A percentile compares a stretch with the other conserved stretches of the same genome.
Evolutionary conservation across 805 yeast species (phyloP).

Genomic region (Kockiozyma suomiensis): DNA sequence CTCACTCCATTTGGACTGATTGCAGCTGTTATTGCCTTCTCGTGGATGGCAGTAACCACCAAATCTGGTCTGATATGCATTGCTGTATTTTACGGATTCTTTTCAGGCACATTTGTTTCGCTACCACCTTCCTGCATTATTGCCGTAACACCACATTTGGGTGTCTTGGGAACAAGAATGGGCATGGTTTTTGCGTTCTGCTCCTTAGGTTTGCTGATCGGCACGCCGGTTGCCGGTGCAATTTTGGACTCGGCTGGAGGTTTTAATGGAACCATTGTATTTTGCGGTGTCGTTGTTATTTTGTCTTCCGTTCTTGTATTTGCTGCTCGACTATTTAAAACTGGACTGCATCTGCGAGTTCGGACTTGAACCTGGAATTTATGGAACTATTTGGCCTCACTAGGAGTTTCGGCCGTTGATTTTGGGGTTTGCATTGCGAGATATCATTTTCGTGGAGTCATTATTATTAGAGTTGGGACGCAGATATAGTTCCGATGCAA

Average conservation of each 20-base stretch:
- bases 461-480: too few relatives aligned
- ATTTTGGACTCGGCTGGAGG: conserved; percentile 26
- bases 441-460: too few relatives aligned
- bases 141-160: conserved; percentile 34
- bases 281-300: conserved; percentile 24
- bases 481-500: too few relatives aligned
- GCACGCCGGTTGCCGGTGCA: conserved; percentile 42
- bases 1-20: conserved; percentile 41
- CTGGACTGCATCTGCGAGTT: conserved; percentile 7
- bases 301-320: background rate
- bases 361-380: background rate
- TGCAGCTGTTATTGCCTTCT: conserved; percentile 41
- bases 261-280: conserved; percentile 28
- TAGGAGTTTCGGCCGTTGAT: too few relatives aligned
- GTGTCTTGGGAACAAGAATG: conserved; percentile 49
- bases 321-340: conserved; percentile 6
- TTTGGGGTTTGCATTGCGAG: too few relatives aligned
- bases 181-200: conserved; percentile 61
- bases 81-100: conserved; percentile 41
- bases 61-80: conserved; percentile 40
- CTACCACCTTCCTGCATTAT: conserved; percentile 41
- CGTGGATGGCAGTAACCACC: conserved; percentile 43
- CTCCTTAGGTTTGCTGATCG: conserved; percentile 50
- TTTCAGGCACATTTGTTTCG: conserved; percentile 41
- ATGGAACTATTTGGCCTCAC: too few relatives aligned